Base-by-base conservation (phyloP, 495 filamentous ascomycete species). In the Aspergillus nidulans region DNA sequence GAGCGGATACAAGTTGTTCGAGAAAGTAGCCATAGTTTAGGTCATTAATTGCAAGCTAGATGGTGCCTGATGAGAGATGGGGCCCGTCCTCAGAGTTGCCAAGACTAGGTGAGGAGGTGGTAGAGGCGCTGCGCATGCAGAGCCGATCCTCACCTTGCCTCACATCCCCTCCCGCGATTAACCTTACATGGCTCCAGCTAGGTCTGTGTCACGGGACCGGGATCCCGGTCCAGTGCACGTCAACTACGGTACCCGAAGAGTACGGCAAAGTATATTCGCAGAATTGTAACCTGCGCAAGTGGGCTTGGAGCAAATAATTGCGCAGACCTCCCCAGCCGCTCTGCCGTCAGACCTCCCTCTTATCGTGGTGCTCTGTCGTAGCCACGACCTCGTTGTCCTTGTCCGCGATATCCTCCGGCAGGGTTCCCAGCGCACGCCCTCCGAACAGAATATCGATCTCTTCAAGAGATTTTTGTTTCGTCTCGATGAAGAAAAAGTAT, bases 381-480 rank as follows among this genome's bases (percentile, higher is more conserved):
- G 32, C 52, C 21, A 58, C 51, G 48, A 54, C 4, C 58, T 44
- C 36, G 53, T 53, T 28, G 30, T 49, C 28, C 43, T 65, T 65
- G 45, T 55, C 54, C 19, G 63, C 42, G 21, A 73, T 58, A 43
- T 75, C 64, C 39, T 74, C 68, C 1, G 73, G 71, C 44, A 77
- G 57, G 1, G 64, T 65, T 6, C 77, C 76, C 18, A 79, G 58
- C 3, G 77, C 72, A 1, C 75, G 60, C 41, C 74, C 75, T 0
- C 74, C 80, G 64, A 84, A 81, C 28, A 82, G 60, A 16, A 79
- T 45, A 68, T 84, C 80, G 54, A 83, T 82, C 50, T 81, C 79
- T 54, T 84, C 81, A 1, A 84, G 63, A 0, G 72, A 72, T 34
- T 82, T 68, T 48, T 77, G 74, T 46, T 80, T 82, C 0, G 80